Evolutionary conservation across 2,329 filamentous ascomycete genomes (phyloP), one percentile per base, ranked within the genome.

Genomic region (Cladosporium austrohemisphaericum): DNA sequence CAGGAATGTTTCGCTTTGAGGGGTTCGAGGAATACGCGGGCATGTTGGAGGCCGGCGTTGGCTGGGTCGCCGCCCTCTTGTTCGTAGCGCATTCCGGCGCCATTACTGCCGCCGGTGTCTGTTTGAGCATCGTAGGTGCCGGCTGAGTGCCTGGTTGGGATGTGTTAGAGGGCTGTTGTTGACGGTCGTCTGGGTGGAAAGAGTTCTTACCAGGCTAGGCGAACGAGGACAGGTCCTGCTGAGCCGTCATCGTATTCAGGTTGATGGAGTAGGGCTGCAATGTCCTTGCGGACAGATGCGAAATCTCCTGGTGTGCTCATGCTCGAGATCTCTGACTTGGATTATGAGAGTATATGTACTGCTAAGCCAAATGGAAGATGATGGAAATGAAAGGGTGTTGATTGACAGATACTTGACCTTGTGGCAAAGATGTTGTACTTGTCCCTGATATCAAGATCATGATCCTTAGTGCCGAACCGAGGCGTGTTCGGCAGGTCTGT

Each of bases 1-100:
- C 79, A 84, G 2, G 78, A 71, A 61, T 83, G 76, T 38, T 71
- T 71, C 16, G 65, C 64, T 62, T 84, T 84, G 54, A 84, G 65
- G 5, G 80, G 78, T 58, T 84, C 80, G 52, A 85, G 75, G 65
- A 84, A 84, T 22, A 78, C 75, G 13, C 80, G 78, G 18, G 79
- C 81, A 62, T 83, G 74, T 57, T 84, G 77, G 8, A 84, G 74
- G 14, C 81, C 81, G 3, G 80, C 80, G 65, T 84, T 84, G 49
- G 81, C 78, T 4, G 80, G 80, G 60, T 84, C 80, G 52, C 79
- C 80, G 51, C 79, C 80, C 68, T 84, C 81, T 19, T 72, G 68
- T 67, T 83, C 80, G 61, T 83, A 84, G 26, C 81, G 74, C 81
- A 84, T 84, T 14, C 80, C 80, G 0, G 81, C 81, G 52, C 81